These are phyloP conservation scores for Ramaria rubella DNA, from an alignment of 768 basidiomycete species.

Conservation along the genomic window DNA sequence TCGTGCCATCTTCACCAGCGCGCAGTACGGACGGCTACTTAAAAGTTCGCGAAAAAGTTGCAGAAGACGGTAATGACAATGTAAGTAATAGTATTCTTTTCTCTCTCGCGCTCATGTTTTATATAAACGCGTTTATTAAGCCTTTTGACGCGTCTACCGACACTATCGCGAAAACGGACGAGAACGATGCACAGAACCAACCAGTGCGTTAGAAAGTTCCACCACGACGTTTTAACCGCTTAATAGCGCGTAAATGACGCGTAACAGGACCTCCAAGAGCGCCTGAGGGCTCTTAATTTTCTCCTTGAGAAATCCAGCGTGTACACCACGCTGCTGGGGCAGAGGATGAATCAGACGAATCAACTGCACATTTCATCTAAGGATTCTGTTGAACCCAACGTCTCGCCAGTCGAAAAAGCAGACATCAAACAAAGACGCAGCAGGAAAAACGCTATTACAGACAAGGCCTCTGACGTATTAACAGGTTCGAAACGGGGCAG, in stretches of 20 bases:
- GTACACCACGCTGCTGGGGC: conserved; percentile 65
- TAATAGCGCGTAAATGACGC: no score
- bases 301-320: conserved; percentile 71
- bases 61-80: not conserved
- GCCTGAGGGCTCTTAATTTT: conserved; percentile 49
- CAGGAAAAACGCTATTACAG: conserved; percentile 2
- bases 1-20: conserved; percentile 6
- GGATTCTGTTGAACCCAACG: conserved; percentile 14
- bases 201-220: not conserved
- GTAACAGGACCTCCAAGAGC: conserved; percentile 41
- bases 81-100: not conserved
- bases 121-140: not conserved
- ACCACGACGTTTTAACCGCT: not conserved
- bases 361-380: conserved; percentile 25
- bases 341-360: conserved; percentile 66
- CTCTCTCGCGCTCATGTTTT: not conserved
- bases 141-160: not conserved
- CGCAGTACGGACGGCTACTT: not conserved
- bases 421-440: conserved; percentile 4
- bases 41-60: not conserved
- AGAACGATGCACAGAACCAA: not conserved
- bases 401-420: conserved; percentile 13
- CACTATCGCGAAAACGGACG: not conserved
- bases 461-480: not conserved
- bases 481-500: not conserved